Evolutionary conservation across 148 eudicot genomes (phyloP), one percentile per base, ranked within the genome.

Genomic region (Rhododendron simsii): DNA sequence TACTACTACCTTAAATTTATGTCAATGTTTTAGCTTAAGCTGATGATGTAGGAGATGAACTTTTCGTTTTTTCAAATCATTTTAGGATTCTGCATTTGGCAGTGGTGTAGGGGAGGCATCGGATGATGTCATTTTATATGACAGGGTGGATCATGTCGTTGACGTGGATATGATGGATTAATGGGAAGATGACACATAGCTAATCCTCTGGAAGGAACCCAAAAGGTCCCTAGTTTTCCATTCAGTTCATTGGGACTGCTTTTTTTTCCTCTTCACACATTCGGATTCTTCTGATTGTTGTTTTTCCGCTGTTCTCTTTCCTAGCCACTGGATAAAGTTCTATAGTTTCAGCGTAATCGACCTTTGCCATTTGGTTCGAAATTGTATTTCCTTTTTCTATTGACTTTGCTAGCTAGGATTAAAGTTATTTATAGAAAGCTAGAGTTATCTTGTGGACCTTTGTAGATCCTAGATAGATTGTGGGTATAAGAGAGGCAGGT

Each of bases 71-170:
- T 75, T 44, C 18, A 26, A 53, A 21, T 41, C 47, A 7, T 44
- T 39, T 74, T 74, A 18, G 35, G 57, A 15, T 16, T 74, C 26
- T 81, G 48, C 45, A 82, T 18, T 81, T 81, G 45, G 23, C 26
- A 26, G 39, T 45, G 78, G 18, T 26, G 41, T 63, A 33, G 61
- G 74, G 76, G 37, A 71, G 61, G 80, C 69, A 67, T 23, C 33
- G 67, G 35, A 73, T 73, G 84, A 82, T 74, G 85, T 82, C 81
- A 55, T 50, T 75, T 76, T 41, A 18, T 18, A 47, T 86, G 71
- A 81, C n/a, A 26, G 81, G 57, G 57, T 65, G 69, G 75, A 79
- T 35, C 69, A 37, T 20, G 23, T 30, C 18, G 37, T 61, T 81
- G 80, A 69, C 79, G 53, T 82, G 85, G 73, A 86, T 82, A 33